A percentile compares a stretch with the other conserved stretches of the same genome.
Evolutionary conservation across 1,284 basidiomycete genomes (phyloP).

Genomic region (Phaffia rhodozyma): DNA sequence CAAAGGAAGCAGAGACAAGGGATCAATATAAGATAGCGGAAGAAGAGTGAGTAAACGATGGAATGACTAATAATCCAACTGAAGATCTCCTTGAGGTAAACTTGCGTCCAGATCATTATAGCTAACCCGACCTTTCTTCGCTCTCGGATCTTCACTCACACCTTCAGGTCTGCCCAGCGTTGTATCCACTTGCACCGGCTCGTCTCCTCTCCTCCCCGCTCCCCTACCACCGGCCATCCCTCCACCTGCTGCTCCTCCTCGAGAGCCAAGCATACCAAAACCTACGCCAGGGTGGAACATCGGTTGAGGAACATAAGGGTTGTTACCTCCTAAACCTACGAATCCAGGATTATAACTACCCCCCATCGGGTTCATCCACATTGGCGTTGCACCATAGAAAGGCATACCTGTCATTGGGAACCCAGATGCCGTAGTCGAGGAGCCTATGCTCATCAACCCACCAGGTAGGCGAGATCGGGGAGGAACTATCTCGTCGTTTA

Average conservation of each 20-base stretch:
- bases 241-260: constrained; percentile 12
- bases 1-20: not conserved
- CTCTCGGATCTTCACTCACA: constrained; percentile 20
- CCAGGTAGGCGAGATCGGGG: not conserved
- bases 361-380: constrained; percentile 12
- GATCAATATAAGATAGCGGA: not conserved
- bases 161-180: constrained; percentile 12
- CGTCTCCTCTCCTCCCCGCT: not conserved
- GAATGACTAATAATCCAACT: not conserved
- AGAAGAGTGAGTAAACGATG: not conserved
- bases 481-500: constrained; percentile 30
- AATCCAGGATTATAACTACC: constrained; percentile 16
- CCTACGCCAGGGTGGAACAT: constrained; percentile 4
- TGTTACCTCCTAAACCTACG: constrained; percentile 7
- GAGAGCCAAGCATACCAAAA: not conserved
- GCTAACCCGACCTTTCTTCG: constrained; percentile 17
- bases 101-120: constrained; percentile 18
- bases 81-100: constrained; percentile 1
- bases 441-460: not conserved
- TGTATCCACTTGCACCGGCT: constrained; percentile 4
- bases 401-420: not conserved
- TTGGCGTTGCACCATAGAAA: not conserved
- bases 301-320: not conserved
- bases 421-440: not conserved
- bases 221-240: constrained; percentile 4